Percentiles rank a stretch among this genome's conserved stretches.
phyloP scores from a whole-genome alignment of 2,329 filamentous ascomycete species.

The Cladosporium cucumerinum region DNA sequence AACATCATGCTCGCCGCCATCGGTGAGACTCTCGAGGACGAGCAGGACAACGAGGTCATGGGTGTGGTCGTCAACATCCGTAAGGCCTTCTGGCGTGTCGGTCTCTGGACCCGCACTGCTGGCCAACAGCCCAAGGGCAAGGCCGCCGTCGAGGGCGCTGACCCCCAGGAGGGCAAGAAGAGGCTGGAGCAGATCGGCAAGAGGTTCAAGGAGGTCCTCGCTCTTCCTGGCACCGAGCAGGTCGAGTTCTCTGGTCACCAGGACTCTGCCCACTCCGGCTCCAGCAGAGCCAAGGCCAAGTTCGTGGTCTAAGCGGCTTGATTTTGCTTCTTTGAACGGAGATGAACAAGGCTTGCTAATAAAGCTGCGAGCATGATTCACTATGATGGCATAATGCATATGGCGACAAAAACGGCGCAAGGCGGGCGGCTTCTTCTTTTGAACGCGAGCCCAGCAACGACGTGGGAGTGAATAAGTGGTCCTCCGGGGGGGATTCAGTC shows the following conservation, averaged over 20 bases:
- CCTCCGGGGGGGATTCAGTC: slow-evolving; percentile 15
- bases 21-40: slow-evolving; percentile 93
- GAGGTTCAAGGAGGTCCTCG: slow-evolving; percentile 89
- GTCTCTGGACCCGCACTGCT: slow-evolving; percentile 93
- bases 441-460: slow-evolving; percentile 10
- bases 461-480: slow-evolving; percentile 19
- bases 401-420: slow-evolving; percentile 12
- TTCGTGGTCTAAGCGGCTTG: slow-evolving; percentile 63
- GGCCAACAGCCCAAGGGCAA: slow-evolving; percentile 77
- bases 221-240: slow-evolving; percentile 69
- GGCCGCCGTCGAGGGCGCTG: slow-evolving; percentile 25
- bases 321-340: not conserved
- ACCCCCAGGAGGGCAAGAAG: slow-evolving; percentile 74
- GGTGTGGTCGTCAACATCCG: slow-evolving; percentile 98
- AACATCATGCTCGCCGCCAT: slow-evolving; percentile 96
- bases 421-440: slow-evolving; percentile 9
- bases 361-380: not conserved
- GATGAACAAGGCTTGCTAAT: not conserved
- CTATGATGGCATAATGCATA: slow-evolving; percentile 15
- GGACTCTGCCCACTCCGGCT: slow-evolving; percentile 87
- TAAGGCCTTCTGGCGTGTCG: slow-evolving; percentile 96
- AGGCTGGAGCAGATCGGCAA: slow-evolving; percentile 79
- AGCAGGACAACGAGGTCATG: slow-evolving; percentile 96
- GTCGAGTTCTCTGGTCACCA: slow-evolving; percentile 97
- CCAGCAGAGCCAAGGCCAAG: slow-evolving; percentile 94